These are phyloP conservation scores for Funneliformis mosseae DNA, from an alignment of 192 early-diverging fungal species.

Conservation along the genomic window DNA sequence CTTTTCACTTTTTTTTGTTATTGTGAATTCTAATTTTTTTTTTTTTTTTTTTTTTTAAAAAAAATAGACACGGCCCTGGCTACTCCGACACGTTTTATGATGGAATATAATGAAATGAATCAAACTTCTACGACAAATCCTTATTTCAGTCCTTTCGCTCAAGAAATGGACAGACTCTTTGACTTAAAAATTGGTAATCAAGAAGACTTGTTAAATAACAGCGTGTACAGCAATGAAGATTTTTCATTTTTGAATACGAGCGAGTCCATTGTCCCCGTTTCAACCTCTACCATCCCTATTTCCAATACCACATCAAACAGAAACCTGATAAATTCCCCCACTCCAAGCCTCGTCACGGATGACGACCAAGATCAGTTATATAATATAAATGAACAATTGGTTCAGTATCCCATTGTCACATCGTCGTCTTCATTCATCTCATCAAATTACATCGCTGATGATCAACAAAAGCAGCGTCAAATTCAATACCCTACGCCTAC, in stretches of 20 bases:
- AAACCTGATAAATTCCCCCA: background rate
- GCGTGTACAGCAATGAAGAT: background rate
- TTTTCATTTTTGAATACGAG: background rate
- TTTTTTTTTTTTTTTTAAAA: background rate
- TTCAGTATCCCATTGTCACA: no score
- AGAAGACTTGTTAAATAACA: background rate
- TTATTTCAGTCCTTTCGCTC: background rate
- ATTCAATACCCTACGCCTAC: background rate
- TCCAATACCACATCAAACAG: background rate
- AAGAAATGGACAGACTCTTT: background rate
- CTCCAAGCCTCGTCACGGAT: background rate
- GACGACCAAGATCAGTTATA: background rate
- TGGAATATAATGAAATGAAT: background rate
- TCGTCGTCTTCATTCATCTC: no score
- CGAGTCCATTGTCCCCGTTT: background rate
- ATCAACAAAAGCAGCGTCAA: background rate
- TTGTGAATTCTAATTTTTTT: no score
- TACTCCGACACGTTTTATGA: background rate
- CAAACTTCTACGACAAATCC: background rate
- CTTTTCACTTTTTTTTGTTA: no score
- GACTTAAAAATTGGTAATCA: background rate
- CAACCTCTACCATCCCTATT: background rate
- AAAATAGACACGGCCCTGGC: background rate
- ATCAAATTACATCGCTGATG: no score
- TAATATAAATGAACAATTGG: background rate